Conservation (phyloP, 108 stramenopile genomes). For the Hondaea fermentalgiana region DNA sequence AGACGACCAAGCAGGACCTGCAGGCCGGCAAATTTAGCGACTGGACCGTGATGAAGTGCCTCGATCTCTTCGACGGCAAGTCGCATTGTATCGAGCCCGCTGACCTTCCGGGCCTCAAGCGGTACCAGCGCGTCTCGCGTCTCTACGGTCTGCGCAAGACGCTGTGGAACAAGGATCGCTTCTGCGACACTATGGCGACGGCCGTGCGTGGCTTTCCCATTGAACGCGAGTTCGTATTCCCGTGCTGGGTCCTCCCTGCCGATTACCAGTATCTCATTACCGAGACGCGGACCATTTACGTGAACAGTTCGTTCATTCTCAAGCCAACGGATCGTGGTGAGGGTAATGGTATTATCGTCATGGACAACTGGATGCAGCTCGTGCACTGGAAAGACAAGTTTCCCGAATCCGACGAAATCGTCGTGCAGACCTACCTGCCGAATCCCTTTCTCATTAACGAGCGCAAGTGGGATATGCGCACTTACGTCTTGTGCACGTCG, state of each 20-base stretch:
- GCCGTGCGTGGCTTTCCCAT: not conserved
- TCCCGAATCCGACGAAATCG: constrained; percentile 29
- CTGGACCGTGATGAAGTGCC: constrained; percentile 19
- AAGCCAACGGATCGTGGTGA: constrained; percentile 11
- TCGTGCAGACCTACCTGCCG: constrained; percentile 47
- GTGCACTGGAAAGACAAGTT: constrained; percentile 1
- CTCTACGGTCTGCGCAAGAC: constrained; percentile 16
- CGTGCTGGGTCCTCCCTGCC: constrained; percentile 5
- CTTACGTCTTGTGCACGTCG: constrained; percentile 21
- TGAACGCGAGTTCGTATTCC: not conserved
- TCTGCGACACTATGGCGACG: constrained; percentile 10
- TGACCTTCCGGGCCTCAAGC: not conserved
- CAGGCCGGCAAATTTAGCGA: not conserved
- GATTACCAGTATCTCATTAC: not conserved
- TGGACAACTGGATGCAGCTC: constrained; percentile 15
- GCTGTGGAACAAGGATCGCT: constrained; percentile 17
- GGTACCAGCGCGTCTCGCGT: constrained; percentile 11
- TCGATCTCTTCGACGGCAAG: constrained; percentile 9
- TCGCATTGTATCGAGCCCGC: constrained; percentile 13
- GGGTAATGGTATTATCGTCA: constrained; percentile 15
- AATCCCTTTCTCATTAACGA: constrained; percentile 39
- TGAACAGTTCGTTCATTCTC: constrained; percentile 6
- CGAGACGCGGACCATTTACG: not conserved
- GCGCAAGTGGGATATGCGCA: constrained; percentile 29
- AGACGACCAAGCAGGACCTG: constrained; percentile 6